Percentiles rank a stretch among this genome's conserved stretches.
Conservation (phyloP, 306 rosid genomes). For the Aeschynomene evenia region DNA sequence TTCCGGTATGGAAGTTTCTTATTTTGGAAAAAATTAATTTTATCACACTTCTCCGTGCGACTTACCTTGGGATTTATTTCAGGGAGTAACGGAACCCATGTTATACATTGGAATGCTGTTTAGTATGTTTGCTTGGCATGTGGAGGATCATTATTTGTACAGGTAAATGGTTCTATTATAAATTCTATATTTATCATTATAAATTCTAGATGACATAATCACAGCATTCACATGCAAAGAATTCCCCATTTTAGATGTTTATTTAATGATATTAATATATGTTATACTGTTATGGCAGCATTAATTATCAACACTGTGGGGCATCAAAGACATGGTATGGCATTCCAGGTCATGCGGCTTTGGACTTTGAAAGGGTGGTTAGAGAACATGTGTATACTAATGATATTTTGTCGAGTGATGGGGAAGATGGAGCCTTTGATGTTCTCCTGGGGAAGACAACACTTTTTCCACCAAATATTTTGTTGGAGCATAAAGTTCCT, state of each 20-base stretch:
- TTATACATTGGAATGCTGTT: conserved; percentile 96
- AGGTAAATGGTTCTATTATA: conserved; percentile 70
- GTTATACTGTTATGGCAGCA: conserved; percentile 54
- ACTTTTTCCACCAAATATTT: conserved; percentile 83
- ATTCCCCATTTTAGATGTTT: conserved; percentile 5
- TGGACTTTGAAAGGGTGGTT: conserved; percentile 85
- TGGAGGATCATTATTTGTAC: conserved; percentile 93
- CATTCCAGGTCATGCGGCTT: conserved; percentile 86
- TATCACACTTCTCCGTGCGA: not conserved
- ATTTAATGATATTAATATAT: conserved; percentile 25
- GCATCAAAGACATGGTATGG: conserved; percentile 99
- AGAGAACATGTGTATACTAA: conserved; percentile 77
- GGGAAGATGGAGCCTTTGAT: conserved; percentile 97
- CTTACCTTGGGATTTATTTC: conserved; percentile 38
- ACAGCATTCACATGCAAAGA: conserved; percentile 14
- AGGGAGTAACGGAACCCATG: conserved; percentile 99
- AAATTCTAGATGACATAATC: not conserved
- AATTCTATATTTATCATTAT: not conserved
- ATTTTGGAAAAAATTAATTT: conserved; percentile 3
- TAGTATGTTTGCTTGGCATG: conserved; percentile 99
- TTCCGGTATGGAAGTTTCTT: conserved; percentile 63
- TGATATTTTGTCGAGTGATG: conserved; percentile 75
- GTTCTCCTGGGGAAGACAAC: conserved; percentile 92
- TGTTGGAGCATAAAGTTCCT: conserved; percentile 81
- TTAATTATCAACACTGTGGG: conserved; percentile 94